These are phyloP conservation scores for Diospyros lotus DNA, from an alignment of 148 eudicot species.

Conservation along the genomic window DNA sequence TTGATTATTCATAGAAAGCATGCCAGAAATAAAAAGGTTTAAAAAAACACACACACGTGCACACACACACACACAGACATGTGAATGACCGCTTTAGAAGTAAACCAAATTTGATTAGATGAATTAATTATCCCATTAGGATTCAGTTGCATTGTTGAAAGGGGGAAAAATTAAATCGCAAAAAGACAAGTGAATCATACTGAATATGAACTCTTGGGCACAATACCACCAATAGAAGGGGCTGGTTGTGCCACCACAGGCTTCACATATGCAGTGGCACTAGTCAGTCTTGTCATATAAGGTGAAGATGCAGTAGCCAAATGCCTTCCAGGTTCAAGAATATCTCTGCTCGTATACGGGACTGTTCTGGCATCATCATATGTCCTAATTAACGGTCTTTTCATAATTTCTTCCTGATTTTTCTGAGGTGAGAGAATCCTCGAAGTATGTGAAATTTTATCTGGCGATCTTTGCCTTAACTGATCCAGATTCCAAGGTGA, in stretches of 20 bases:
- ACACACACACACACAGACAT: too few relatives aligned
- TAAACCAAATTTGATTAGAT: background rate
- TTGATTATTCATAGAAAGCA: background rate
- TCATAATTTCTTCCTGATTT: constrained; percentile 37
- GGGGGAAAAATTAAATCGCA: background rate
- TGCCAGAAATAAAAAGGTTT: background rate
- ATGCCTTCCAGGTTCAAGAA: constrained; percentile 44
- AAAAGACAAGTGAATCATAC: constrained; percentile 35
- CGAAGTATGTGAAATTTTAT: constrained; percentile 30
- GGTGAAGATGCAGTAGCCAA: constrained; percentile 41
- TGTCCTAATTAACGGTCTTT: constrained; percentile 44
- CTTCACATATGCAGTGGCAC: constrained; percentile 38
- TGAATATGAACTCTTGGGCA: constrained; percentile 44
- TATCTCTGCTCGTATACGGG: constrained; percentile 38
- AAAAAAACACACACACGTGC: background rate
- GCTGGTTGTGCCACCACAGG: constrained; percentile 31
- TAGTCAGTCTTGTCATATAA: constrained; percentile 36
- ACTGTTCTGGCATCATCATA: constrained; percentile 51
- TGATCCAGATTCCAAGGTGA: constrained; percentile 58
- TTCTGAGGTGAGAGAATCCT: constrained; percentile 52
- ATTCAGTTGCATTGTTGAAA: background rate
- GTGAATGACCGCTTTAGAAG: background rate
- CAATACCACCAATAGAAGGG: constrained; percentile 28
- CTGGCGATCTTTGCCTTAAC: constrained; percentile 54
- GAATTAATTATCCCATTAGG: background rate